Conservation (phyloP, 2,329 filamentous ascomycete genomes). For the Scleromitrula shiraiana region DNA sequence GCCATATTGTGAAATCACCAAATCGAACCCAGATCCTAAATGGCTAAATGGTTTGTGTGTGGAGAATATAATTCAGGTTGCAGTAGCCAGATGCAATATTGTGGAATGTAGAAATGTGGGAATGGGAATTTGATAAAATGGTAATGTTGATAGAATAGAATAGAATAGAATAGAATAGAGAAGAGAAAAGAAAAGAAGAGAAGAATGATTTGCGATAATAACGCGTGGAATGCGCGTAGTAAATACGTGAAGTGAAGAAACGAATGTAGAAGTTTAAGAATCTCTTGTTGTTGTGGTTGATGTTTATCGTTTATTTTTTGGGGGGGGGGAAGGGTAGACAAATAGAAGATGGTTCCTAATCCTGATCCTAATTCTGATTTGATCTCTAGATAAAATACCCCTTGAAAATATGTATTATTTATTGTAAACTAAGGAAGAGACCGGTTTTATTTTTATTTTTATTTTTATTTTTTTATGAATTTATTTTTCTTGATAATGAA, state of each 20-base stretch:
- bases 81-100: slow-evolving; percentile 10
- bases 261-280: background rate
- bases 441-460: too few species aligned
- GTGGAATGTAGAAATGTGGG: slow-evolving; percentile 6
- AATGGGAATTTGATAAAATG: slow-evolving; percentile 5
- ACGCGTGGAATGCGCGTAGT: slow-evolving; percentile 7
- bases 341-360: background rate
- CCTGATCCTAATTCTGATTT: too few species aligned
- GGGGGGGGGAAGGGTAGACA: background rate
- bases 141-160: background rate
- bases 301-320: background rate
- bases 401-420: too few species aligned
- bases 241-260: background rate
- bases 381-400: too few species aligned
- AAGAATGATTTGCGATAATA: too few species aligned
- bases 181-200: background rate
- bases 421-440: too few species aligned
- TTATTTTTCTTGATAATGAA: too few species aligned
- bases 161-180: background rate
- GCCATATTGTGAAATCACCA: slow-evolving; percentile 15
- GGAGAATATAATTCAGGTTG: slow-evolving; percentile 4
- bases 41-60: too few species aligned
- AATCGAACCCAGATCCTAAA: background rate
- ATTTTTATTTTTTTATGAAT: too few species aligned
- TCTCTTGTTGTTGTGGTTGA: background rate